Evolutionary conservation across 2,329 filamentous ascomycete genomes (phyloP).

Genomic region (Diplodia seriata): DNA sequence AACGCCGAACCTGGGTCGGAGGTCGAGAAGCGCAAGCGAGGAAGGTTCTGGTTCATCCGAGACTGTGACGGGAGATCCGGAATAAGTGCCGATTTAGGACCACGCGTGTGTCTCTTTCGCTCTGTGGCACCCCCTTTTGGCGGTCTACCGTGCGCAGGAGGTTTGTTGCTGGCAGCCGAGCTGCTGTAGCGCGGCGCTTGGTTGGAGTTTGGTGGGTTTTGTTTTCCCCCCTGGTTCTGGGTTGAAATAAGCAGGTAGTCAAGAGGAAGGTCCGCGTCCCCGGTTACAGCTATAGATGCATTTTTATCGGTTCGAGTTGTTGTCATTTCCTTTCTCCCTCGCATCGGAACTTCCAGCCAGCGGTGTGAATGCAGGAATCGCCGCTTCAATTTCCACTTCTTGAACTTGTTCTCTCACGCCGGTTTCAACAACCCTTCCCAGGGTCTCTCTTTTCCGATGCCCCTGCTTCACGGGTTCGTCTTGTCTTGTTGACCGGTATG

Average conservation of each 20-base stretch:
- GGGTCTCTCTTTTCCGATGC: background rate
- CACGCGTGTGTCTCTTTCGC: background rate
- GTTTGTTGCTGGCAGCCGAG: background rate
- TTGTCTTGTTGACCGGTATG: background rate
- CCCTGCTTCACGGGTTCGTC: background rate
- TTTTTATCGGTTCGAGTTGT: background rate
- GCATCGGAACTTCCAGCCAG: background rate
- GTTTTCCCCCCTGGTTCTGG: background rate
- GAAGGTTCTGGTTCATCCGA: constrained; percentile 2
- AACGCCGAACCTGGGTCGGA: background rate
- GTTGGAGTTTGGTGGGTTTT: constrained; percentile 3
- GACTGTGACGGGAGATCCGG: background rate
- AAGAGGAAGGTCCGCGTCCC: background rate
- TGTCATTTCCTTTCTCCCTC: background rate
- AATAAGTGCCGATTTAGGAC: background rate
- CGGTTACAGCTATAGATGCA: constrained; percentile 9
- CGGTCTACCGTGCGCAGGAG: background rate
- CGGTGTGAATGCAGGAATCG: background rate
- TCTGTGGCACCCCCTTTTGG: background rate
- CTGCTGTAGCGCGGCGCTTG: background rate
- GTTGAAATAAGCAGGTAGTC: background rate
- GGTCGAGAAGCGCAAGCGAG: background rate
- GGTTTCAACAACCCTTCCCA: background rate
- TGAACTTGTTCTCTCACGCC: background rate
- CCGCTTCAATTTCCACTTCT: background rate